Conservation (phyloP, 2,329 filamentous ascomycete genomes). For the Calonectria henricotiae region DNA sequence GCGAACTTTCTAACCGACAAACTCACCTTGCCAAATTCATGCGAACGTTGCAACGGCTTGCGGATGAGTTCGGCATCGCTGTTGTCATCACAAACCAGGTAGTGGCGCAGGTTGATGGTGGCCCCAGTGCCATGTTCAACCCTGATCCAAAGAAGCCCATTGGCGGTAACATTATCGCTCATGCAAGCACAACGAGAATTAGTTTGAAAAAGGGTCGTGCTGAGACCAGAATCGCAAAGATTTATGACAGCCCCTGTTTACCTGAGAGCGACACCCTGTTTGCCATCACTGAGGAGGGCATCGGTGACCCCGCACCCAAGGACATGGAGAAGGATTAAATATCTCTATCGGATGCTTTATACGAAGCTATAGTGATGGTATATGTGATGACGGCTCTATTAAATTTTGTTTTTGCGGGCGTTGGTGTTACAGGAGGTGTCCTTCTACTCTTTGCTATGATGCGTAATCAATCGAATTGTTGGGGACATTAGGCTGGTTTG, state of each 20-base stretch:
- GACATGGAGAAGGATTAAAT: slow-evolving; percentile 87
- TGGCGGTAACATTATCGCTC: slow-evolving; percentile 98
- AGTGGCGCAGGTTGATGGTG: slow-evolving; percentile 97
- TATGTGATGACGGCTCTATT: slow-evolving; percentile 43
- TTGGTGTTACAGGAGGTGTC: slow-evolving; percentile 45
- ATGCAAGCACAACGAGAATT: slow-evolving; percentile 94
- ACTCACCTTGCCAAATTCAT: slow-evolving; percentile 92
- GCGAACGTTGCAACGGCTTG: slow-evolving; percentile 85
- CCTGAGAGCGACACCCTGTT: slow-evolving; percentile 98
- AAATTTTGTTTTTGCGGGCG: slow-evolving; percentile 55
- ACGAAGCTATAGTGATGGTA: slow-evolving; percentile 45
- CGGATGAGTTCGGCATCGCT: slow-evolving; percentile 92
- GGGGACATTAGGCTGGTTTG: slow-evolving; percentile 22
- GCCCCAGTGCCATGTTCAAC: slow-evolving; percentile 98
- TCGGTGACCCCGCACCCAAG: slow-evolving; percentile 95
- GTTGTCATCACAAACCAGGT: slow-evolving; percentile 99
- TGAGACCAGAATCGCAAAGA: slow-evolving; percentile 98
- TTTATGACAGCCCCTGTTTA: slow-evolving; percentile 97
- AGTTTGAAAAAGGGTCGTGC: slow-evolving; percentile 96
- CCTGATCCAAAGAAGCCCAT: slow-evolving; percentile 99
- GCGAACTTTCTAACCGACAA: slow-evolving; percentile 94
- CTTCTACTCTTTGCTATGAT: slow-evolving; percentile 30
- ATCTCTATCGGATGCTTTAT: slow-evolving; percentile 7
- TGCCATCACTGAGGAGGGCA: slow-evolving; percentile 97
- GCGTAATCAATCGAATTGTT: slow-evolving; percentile 25